Percentiles rank a stretch among this genome's conserved stretches.
These are phyloP conservation scores for Quercus alba DNA, from an alignment of 306 rosid species.

Conservation along the genomic window DNA sequence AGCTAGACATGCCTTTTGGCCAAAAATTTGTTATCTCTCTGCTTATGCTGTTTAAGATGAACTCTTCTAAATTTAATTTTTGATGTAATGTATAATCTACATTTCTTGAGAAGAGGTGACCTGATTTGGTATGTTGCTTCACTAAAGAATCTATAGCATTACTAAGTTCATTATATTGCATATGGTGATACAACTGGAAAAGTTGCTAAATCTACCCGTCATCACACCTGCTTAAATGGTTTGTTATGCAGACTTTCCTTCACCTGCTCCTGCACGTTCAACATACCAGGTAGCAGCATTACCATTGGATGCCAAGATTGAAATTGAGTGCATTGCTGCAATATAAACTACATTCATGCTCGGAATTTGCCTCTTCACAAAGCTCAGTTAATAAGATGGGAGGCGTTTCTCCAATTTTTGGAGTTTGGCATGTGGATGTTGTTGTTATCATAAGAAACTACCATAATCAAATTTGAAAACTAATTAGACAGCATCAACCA, in stretches of 20 bases:
- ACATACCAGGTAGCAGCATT: conserved; percentile 88
- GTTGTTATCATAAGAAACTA: not conserved
- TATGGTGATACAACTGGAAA: not conserved
- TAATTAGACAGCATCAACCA: not conserved
- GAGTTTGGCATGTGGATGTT: not conserved
- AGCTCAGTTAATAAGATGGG: conserved; percentile 36
- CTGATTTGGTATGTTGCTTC: not conserved
- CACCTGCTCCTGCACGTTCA: conserved; percentile 89
- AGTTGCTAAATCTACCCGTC: not conserved
- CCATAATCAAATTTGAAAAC: not conserved
- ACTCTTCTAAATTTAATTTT: too few species aligned
- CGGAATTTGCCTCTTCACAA: not conserved
- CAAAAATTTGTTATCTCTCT: too few species aligned
- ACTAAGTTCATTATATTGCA: not conserved
- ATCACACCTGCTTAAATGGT: conserved; percentile 11
- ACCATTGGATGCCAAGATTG: conserved; percentile 93
- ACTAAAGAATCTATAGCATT: not conserved
- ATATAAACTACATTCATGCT: conserved; percentile 23
- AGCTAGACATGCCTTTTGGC: too few species aligned
- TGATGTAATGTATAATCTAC: too few species aligned
- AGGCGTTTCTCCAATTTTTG: conserved; percentile 22
- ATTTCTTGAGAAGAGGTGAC: too few species aligned
- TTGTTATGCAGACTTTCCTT: conserved; percentile 59
- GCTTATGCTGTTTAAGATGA: too few species aligned
- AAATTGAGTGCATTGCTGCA: conserved; percentile 89